These are phyloP conservation scores for Desmodesmus armatus DNA, from an alignment of 139 green algal genomes.

Conservation along the genomic window DNA sequence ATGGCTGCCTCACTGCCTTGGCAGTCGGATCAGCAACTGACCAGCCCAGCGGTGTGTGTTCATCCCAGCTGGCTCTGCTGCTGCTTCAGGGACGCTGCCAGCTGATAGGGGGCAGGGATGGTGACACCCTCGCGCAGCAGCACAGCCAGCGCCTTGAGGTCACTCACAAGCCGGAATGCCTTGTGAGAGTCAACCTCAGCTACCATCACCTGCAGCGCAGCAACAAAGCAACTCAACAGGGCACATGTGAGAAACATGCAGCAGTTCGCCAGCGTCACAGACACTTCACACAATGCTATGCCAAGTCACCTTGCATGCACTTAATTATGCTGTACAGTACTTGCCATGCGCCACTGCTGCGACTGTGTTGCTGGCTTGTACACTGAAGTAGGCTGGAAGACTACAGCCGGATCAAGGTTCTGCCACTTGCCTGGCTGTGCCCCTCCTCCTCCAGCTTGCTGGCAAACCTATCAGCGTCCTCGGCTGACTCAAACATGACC, in stretches of 20 bases:
- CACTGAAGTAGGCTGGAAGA: background rate
- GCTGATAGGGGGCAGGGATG: constrained; percentile 66
- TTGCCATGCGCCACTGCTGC: too few species aligned
- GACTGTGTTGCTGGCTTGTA: background rate
- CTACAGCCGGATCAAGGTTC: background rate
- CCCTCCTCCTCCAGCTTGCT: constrained; percentile 66
- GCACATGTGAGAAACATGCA: background rate
- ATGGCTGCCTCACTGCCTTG: background rate
- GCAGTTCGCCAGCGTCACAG: background rate
- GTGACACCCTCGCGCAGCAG: constrained; percentile 52
- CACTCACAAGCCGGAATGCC: constrained; percentile 70
- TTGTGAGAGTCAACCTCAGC: constrained; percentile 67
- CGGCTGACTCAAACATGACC: constrained; percentile 69
- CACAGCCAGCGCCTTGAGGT: constrained; percentile 66
- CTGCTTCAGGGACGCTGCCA: constrained; percentile 60
- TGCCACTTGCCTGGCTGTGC: constrained; percentile 29
- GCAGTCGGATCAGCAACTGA: background rate
- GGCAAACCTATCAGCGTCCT: constrained; percentile 66
- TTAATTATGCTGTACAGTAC: background rate
- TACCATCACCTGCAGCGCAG: constrained; percentile 60
- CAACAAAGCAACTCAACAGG: background rate
- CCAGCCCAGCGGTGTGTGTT: constrained; percentile 11
- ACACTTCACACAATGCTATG: background rate
- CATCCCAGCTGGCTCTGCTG: constrained; percentile 22
- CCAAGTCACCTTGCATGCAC: background rate